phyloP scores from a whole-genome alignment of 371 early-diverging fungal genomes.

The Smittium culicis region DNA sequence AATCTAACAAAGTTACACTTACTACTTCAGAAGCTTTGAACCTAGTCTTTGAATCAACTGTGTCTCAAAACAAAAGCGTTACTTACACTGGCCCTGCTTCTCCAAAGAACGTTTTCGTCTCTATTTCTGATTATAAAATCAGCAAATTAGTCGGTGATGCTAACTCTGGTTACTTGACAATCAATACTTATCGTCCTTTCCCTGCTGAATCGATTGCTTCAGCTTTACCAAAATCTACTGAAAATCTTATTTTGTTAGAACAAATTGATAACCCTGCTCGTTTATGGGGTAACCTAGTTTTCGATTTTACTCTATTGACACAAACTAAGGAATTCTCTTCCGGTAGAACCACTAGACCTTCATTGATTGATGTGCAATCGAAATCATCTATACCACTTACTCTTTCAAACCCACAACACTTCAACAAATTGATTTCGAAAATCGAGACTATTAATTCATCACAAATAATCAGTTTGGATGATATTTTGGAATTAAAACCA shows the following conservation, averaged over 20 bases:
- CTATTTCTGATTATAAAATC: neutral
- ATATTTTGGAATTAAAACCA: neutral
- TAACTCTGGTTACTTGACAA: neutral
- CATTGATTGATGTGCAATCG: neutral
- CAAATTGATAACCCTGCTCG: neutral
- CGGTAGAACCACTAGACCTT: neutral
- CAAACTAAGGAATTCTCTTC: neutral
- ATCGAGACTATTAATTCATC: neutral
- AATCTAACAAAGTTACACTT: neutral
- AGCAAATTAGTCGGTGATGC: neutral
- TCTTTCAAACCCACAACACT: neutral
- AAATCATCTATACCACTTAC: neutral
- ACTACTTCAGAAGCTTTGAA: neutral
- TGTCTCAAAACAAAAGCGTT: neutral
- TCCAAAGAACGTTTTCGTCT: neutral
- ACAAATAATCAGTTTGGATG: neutral
- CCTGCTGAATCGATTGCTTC: neutral
- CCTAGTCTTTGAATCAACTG: neutral
- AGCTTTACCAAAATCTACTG: neutral
- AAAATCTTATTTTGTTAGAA: neutral
- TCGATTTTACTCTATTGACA: neutral
- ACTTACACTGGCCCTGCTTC: neutral
- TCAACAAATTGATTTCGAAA: neutral
- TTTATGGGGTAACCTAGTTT: neutral
- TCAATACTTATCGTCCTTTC: neutral